Evolutionary conservation across 208 protist species (phyloP).

Genomic region (Leishmania tropica): DNA sequence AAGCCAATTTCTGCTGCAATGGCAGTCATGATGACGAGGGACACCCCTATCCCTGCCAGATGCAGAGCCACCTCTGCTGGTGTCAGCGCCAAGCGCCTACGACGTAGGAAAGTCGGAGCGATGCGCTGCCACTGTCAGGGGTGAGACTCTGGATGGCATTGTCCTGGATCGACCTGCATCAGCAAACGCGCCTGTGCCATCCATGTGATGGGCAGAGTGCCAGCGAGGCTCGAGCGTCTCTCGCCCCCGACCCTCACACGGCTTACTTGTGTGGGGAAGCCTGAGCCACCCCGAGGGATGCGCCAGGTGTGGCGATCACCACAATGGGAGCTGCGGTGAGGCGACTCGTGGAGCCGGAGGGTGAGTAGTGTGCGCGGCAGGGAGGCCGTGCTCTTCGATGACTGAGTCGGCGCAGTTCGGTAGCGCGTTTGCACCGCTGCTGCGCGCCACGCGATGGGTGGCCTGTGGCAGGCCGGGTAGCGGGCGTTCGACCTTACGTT

Average conservation of each 20-base stretch:
- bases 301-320: neutral
- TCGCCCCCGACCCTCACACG: neutral
- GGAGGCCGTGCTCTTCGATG: neutral
- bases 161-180: neutral
- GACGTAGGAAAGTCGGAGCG: neutral
- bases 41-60: neutral
- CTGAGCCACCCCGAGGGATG: neutral
- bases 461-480: neutral
- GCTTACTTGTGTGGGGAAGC: neutral
- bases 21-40: neutral
- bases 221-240: neutral
- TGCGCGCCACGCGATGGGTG: neutral
- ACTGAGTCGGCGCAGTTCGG: neutral
- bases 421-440: neutral
- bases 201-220: neutral
- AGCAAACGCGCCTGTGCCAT: neutral
- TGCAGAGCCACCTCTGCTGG: neutral
- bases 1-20: neutral
- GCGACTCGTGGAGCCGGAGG: neutral
- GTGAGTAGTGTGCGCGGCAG: neutral
- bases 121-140: neutral
- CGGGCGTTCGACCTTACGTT: neutral
- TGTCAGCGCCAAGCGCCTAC: neutral
- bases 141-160: neutral
- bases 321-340: neutral